These are phyloP conservation scores for Tulasnella sp. DNA, from an alignment of 768 basidiomycete species.

Conservation along the genomic window DNA sequence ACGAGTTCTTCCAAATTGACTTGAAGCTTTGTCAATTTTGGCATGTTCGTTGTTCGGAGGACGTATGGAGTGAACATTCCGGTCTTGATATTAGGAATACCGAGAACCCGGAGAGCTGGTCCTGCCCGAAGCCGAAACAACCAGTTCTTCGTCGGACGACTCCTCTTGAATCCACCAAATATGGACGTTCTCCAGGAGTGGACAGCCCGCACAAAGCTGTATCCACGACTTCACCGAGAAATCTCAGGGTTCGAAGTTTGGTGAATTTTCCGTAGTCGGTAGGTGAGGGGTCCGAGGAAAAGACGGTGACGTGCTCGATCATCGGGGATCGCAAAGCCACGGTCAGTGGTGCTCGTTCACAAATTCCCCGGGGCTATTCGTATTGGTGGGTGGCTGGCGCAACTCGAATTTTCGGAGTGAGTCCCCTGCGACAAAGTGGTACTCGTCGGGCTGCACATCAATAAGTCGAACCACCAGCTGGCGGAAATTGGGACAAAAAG, in stretches of 20 bases:
- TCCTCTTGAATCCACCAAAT: neutral
- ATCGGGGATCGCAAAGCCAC: neutral
- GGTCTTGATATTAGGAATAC: neutral
- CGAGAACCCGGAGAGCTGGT: neutral
- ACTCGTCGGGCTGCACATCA: neutral
- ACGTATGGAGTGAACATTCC: neutral
- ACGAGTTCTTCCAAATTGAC: neutral
- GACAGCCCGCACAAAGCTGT: neutral
- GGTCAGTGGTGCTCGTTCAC: neutral
- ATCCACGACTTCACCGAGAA: neutral
- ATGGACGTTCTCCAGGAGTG: neutral
- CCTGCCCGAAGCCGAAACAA: too few species aligned
- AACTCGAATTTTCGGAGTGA: neutral
- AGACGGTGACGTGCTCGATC: neutral
- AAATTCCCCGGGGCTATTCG: too few species aligned
- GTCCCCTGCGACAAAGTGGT: neutral
- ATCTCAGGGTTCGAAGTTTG: neutral
- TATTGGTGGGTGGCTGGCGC: too few species aligned
- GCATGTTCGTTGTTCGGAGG: neutral
- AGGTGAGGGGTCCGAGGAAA: neutral
- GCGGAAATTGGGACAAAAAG: neutral
- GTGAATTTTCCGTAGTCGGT: neutral
- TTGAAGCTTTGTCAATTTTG: neutral
- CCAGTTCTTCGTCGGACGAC: neutral
- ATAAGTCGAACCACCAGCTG: neutral